Conservation (phyloP, 2,329 filamentous ascomycete genomes). For the Colletotrichum plurivorum region DNA sequence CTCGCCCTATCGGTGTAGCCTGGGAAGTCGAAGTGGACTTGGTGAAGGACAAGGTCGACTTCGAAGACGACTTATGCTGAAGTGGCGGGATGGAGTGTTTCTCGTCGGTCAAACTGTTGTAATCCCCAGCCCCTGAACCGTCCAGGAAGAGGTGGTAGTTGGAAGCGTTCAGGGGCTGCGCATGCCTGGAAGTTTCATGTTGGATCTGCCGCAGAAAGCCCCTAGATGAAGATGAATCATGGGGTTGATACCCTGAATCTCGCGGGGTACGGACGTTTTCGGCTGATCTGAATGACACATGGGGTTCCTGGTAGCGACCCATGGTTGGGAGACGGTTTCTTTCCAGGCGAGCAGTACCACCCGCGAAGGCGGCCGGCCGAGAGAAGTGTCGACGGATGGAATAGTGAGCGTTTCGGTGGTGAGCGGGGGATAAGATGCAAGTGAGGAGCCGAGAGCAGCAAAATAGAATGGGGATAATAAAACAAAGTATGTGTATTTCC, state of each 20-base stretch:
- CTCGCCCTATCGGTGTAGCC: not conserved
- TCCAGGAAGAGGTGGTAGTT: slow-evolving; percentile 28
- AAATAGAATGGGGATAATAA: not conserved
- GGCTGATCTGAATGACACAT: not conserved
- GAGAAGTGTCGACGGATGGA: too few species aligned
- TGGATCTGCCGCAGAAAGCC: slow-evolving; percentile 1
- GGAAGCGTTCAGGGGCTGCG: not conserved
- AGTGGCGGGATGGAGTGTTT: not conserved
- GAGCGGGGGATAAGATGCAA: slow-evolving; percentile 3
- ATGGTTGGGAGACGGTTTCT: not conserved
- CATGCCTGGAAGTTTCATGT: not conserved
- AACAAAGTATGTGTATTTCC: not conserved
- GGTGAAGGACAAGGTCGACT: not conserved
- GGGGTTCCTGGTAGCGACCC: not conserved
- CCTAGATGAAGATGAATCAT: not conserved
- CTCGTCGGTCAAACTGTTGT: slow-evolving; percentile 11
- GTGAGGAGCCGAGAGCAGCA: not conserved
- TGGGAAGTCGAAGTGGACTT: not conserved
- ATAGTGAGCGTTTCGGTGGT: not conserved
- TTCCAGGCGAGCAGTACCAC: too few species aligned
- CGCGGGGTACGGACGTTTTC: not conserved
- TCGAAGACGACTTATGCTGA: not conserved
- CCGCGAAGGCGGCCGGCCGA: too few species aligned
- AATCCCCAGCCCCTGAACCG: slow-evolving; percentile 30
- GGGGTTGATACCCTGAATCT: slow-evolving; percentile 7